phyloP scores from a whole-genome alignment of 345 rosid genomes.

The Citrus medica region DNA sequence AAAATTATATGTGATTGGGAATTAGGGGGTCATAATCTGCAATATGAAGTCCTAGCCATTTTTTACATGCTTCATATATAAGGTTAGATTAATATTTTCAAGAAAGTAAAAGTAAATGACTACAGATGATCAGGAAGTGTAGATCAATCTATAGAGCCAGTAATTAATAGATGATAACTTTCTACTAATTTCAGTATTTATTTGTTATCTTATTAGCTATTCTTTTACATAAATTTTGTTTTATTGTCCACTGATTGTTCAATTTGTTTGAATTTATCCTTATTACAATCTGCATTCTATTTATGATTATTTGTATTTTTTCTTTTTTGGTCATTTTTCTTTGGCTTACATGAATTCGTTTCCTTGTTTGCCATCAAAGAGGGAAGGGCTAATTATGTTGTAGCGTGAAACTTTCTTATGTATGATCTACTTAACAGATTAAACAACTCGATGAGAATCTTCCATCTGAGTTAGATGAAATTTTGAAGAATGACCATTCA shows the following conservation, averaged over 20 bases:
- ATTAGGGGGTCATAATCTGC: neutral
- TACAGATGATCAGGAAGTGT: neutral
- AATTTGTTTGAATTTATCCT: neutral
- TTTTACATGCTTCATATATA: neutral
- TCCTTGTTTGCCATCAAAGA: neutral
- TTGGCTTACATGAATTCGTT: neutral
- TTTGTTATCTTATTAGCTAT: neutral
- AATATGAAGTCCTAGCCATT: neutral
- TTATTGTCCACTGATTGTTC: too few species aligned
- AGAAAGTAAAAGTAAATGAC: neutral
- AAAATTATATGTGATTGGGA: neutral
- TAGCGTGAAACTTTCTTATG: conserved; percentile 8
- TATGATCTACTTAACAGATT: conserved; percentile 34
- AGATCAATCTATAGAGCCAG: neutral
- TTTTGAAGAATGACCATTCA: conserved; percentile 30
- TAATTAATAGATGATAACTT: neutral
- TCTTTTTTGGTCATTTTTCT: too few species aligned
- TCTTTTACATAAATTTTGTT: neutral
- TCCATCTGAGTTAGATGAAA: conserved; percentile 59
- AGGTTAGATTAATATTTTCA: neutral
- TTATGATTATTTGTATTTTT: too few species aligned
- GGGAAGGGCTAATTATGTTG: neutral
- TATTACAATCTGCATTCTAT: neutral
- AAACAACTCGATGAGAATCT: conserved; percentile 69
- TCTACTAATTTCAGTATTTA: neutral